Evolutionary conservation across 129 eudicot species (phyloP).

Genomic region (Ambrosia artemisiifolia): DNA sequence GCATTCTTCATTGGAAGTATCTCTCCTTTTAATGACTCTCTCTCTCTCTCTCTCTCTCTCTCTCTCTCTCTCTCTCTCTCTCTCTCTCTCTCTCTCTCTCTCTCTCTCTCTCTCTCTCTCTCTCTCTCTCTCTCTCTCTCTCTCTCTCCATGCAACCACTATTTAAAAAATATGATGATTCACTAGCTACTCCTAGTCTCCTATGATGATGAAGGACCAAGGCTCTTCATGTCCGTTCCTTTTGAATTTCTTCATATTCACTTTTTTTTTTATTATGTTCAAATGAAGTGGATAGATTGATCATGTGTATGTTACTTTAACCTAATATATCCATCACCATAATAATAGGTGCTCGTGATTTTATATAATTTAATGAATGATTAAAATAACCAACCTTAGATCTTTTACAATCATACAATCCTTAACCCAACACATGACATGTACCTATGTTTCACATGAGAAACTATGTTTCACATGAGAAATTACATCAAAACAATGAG

Average conservation of each 20-base stretch:
- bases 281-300: not conserved
- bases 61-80: constrained; percentile 1
- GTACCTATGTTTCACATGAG: too few relatives aligned
- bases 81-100: not conserved
- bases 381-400: too few relatives aligned
- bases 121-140: not conserved
- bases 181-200: not conserved
- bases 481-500: too few relatives aligned
- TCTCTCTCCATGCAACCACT: not conserved
- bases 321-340: not conserved
- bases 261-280: not conserved
- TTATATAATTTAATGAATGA: too few relatives aligned
- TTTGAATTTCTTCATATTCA: not conserved
- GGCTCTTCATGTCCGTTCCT: constrained; percentile 10
- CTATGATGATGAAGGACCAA: not conserved
- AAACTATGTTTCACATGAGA: too few relatives aligned
- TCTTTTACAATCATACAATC: too few relatives aligned
- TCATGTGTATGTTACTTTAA: not conserved
- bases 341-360: not conserved
- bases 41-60: not conserved
- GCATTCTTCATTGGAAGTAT: constrained; percentile 14
- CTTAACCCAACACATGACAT: too few relatives aligned
- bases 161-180: not conserved
- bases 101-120: constrained; percentile 1
- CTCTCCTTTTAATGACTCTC: constrained; percentile 4